A percentile compares a stretch with the other conserved stretches of the same genome.
These are phyloP conservation scores for Leccinum olivaceopallidum DNA, from an alignment of 768 basidiomycete genomes.

Conservation along the genomic window DNA sequence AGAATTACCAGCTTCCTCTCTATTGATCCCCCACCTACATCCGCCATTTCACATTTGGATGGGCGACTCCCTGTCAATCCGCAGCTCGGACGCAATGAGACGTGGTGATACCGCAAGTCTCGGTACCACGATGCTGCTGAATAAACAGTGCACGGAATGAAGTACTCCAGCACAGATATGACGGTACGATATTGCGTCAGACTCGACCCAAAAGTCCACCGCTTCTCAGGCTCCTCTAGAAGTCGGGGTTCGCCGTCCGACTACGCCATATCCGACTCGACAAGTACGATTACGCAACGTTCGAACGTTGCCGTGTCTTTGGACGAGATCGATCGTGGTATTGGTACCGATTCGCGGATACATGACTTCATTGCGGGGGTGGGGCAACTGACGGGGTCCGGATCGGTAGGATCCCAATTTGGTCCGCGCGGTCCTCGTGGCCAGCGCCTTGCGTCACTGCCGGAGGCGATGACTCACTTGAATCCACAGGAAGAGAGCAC, in stretches of 20 bases:
- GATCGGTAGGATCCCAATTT: constrained; percentile 18
- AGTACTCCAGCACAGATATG: constrained; percentile 28
- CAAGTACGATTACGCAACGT: constrained; percentile 20
- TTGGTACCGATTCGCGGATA: constrained; percentile 25
- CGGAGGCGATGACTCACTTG: constrained; percentile 11
- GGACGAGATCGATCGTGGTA: constrained; percentile 31
- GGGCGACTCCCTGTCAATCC: too few relatives aligned
- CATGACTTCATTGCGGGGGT: constrained; percentile 27
- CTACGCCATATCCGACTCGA: constrained; percentile 29
- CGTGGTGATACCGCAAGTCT: too few relatives aligned
- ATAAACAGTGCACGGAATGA: constrained; percentile 27
- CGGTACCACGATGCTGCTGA: too few relatives aligned
- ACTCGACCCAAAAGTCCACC: constrained; percentile 5
- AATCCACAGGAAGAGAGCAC: constrained; percentile 24
- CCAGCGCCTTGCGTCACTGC: constrained; percentile 19
- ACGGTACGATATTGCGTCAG: constrained; percentile 20
- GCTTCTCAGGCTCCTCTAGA: constrained; percentile 7
- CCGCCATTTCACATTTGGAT: too few relatives aligned
- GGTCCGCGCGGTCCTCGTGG: constrained; percentile 24
- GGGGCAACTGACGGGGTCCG: constrained; percentile 14
- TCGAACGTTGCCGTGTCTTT: constrained; percentile 20
- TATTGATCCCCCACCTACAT: too few relatives aligned
- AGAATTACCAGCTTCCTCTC: too few relatives aligned
- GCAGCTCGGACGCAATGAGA: too few relatives aligned
- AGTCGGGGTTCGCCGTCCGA: constrained; percentile 25